A percentile compares a stretch with the other conserved stretches of the same genome.
phyloP scores from a whole-genome alignment of 768 basidiomycete species.

The Auriscalpium vulgare region DNA sequence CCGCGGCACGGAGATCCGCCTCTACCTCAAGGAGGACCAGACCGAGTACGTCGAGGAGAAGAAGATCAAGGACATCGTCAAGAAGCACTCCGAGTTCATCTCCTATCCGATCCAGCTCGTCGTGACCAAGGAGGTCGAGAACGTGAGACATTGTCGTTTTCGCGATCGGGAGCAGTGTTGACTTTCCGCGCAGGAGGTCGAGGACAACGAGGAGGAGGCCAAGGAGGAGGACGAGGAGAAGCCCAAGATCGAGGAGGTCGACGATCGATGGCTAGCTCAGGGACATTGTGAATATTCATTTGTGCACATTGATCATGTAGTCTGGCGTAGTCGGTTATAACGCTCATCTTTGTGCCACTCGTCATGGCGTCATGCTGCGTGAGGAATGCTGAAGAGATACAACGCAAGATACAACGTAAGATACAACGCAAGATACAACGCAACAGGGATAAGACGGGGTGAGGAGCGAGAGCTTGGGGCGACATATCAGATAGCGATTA shows the following conservation, averaged over 20 bases:
- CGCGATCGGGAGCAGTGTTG: background rate
- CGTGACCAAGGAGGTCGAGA: constrained; percentile 98
- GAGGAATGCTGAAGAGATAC: too few relatives aligned
- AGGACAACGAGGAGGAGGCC: constrained; percentile 67
- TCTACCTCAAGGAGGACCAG: constrained; percentile 97
- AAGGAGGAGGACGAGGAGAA: constrained; percentile 73
- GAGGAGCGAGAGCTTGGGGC: too few relatives aligned
- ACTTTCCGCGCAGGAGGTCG: constrained; percentile 59
- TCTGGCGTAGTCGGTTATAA: too few relatives aligned
- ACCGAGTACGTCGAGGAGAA: constrained; percentile 99
- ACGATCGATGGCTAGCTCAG: too few relatives aligned
- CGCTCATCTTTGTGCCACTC: too few relatives aligned
- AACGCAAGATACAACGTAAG: too few relatives aligned
- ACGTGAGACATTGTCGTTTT: constrained; percentile 51
- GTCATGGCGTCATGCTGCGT: too few relatives aligned
- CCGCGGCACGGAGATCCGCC: constrained; percentile 88
- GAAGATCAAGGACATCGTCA: constrained; percentile 98
- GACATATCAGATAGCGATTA: too few relatives aligned
- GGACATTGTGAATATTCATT: too few relatives aligned
- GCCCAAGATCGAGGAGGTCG: constrained; percentile 65
- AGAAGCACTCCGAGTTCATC: constrained; percentile 99
- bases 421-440: too few relatives aligned
- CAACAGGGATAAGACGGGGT: too few relatives aligned
- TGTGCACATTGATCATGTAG: too few relatives aligned
- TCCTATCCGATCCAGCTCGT: constrained; percentile 99